Evolutionary conservation across 495 filamentous ascomycete genomes (phyloP), one percentile per base, ranked within the genome.

Genomic region (Aspergillus avenaceus): DNA sequence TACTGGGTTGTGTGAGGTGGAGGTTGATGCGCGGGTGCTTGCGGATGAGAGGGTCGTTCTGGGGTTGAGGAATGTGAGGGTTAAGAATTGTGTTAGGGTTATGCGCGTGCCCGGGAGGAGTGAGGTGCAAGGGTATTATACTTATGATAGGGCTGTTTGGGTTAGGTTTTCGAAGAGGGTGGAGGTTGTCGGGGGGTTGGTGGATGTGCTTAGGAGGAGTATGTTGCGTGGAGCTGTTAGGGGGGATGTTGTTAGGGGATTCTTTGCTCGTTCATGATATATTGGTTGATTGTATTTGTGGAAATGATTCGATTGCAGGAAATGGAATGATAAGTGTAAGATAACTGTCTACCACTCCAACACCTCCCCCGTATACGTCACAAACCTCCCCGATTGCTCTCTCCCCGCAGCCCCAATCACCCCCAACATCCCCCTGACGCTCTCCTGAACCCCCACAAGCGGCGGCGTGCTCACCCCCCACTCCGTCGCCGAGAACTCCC

Each of bases 351-450:
- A 56, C 53, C 53, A 56, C 8, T 22, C 8, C 26, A 56, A n/a
- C 14, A 37, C 24, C 37, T 55, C 41, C 13, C 55, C 66, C 26
- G 58, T 52, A 8, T 53, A 56, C 11, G 21, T 21, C 24, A 58
- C 45, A n/a, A 65, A 53, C 53, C 65, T 70, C 0, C 73, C 73
- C 19, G 70, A 66, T 28, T 67, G 50, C 42, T 53, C 61, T 26
- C 69, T 67, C 43, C 66, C 65, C 2, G 62, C 73, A 2, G 73
- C 60, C 13, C 44, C 48, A 22, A 76, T 47, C 1, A 74, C 58
- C 49, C 56, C 40, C 13, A 76, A 46, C 36, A 77, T 59, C 0
- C 69, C 71, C 22, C 58, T 24, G 0, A 52, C 53, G 12, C 53
- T 56, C 0, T 48, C 37, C 11, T 52, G 49, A 14, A 73, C 71